Evolutionary conservation across 164 flowering plant genomes (phyloP).

Genomic region (Aristolochia fimbriata): DNA sequence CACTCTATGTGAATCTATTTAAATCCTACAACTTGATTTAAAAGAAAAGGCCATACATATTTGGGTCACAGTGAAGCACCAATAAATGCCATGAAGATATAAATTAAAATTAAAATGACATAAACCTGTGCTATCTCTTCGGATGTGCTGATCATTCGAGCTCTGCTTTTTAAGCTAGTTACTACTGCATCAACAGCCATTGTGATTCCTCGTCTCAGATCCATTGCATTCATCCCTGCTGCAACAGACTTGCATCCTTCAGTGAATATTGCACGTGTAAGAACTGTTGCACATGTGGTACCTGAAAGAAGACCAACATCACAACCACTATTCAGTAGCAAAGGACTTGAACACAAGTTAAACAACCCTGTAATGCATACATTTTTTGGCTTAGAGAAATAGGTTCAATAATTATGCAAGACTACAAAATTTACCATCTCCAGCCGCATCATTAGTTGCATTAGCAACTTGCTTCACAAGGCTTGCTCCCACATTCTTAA

Average conservation of each 20-base stretch:
- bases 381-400: background rate
- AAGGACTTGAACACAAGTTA: background rate
- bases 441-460: slow-evolving; percentile 10
- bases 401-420: background rate
- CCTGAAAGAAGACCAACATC: slow-evolving; percentile 29
- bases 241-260: slow-evolving; percentile 98
- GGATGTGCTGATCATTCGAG: slow-evolving; percentile 90
- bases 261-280: slow-evolving; percentile 77
- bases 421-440: slow-evolving; percentile 1
- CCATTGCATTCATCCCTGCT: slow-evolving; percentile 99
- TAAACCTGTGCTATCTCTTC: slow-evolving; percentile 95
- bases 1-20: background rate
- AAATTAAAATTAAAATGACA: background rate
- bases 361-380: background rate
- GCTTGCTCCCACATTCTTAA: slow-evolving; percentile 90
- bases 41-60: background rate
- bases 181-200: slow-evolving; percentile 96
- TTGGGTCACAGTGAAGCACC: background rate
- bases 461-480: slow-evolving; percentile 91
- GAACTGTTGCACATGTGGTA: slow-evolving; percentile 94
- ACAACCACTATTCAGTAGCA: no score
- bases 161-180: slow-evolving; percentile 76
- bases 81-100: background rate
- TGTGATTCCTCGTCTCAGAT: slow-evolving; percentile 77
- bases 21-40: no score